Evolutionary conservation across 192 early-diverging fungal species (phyloP).

Genomic region (Chytriomyces sp.): DNA sequence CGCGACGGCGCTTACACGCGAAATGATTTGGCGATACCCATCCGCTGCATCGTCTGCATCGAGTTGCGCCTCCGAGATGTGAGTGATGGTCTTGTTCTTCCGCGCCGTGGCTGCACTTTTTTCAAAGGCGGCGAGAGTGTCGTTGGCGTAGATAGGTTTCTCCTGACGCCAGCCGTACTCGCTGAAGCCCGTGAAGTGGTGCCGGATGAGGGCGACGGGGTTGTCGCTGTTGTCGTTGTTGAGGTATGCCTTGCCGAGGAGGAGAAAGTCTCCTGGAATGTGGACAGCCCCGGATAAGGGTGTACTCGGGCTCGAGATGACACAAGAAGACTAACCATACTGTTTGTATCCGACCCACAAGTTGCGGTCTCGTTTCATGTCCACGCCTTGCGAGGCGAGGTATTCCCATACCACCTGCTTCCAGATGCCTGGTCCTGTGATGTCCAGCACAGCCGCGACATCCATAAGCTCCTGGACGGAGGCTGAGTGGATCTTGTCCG

Average conservation of each 20-base stretch:
- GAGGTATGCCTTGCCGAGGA: constrained; percentile 19
- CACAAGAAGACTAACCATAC: constrained; percentile 9
- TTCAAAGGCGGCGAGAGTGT: constrained; percentile 4
- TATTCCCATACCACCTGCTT: constrained; percentile 18
- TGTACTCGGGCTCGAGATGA: neutral
- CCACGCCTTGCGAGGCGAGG: neutral
- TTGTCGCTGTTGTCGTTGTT: constrained; percentile 23
- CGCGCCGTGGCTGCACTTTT: neutral
- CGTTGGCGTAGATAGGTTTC: neutral
- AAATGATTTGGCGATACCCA: neutral
- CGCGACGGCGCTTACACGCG: neutral
- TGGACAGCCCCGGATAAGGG: neutral
- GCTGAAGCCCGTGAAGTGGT: constrained; percentile 29
- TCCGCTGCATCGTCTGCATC: neutral
- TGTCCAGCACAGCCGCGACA: constrained; percentile 20
- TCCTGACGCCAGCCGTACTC: constrained; percentile 20
- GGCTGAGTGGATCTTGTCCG: constrained; percentile 22
- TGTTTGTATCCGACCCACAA: constrained; percentile 16
- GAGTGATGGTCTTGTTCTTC: neutral
- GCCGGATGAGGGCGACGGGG: constrained; percentile 16
- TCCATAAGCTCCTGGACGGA: constrained; percentile 9
- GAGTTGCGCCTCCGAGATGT: too few species aligned
- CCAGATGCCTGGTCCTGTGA: constrained; percentile 29
- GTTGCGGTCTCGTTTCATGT: constrained; percentile 3
- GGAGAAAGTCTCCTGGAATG: constrained; percentile 18